Evolutionary conservation across 768 basidiomycete species (phyloP), one percentile per base, ranked within the genome.

Genomic region (Hygrophorus pudorinus): DNA sequence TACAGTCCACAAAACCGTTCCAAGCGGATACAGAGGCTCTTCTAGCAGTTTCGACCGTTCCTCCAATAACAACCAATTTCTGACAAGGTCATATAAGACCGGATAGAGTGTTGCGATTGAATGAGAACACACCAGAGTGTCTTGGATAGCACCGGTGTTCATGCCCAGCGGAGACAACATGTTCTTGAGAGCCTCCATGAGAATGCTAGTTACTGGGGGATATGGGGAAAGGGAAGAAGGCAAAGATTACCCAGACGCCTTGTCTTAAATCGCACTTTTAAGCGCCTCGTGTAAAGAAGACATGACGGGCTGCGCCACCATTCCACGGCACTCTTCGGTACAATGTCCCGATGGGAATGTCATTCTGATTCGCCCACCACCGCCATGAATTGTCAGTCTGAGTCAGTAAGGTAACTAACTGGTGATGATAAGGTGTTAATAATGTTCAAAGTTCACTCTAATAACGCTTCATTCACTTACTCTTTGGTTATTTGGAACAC

Each of bases 31-130:
- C 68, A 9, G 85, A 88, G 13, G 76, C 81, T 36, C 87, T 71
- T 50, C 87, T 72, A 29, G 86, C 86, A 12, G 86, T 89, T 59
- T 90, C 87, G 16, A 90, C 82, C 0, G 88, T 89, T 1, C 88
- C 88, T 17, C 88, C 87, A 56, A 91, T 84, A 55, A 91, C 87
- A 28, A 91, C 87, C 18, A 88, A 72, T 84, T 87, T 89, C 87
- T 88, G 52, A 2, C 21, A 33, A 2, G 21, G 20, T 37, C 24
- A 13, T 47, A 46, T 54, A 31, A 53, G 42, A 45, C 35, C 28
- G 47, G 47, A 28, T 16, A 38, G 0, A 45, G 12, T 17, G 20
- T 21, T 13, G 30, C 28, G 30, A 14, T 14, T 28, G 27, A 20
- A 28, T 13, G 41, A 24, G 41, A 28, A 60, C 72, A 41, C 59